A percentile compares a stretch with the other conserved stretches of the same genome.
These are phyloP conservation scores for Kodamaea sp. DNA, from an alignment of 1,139 yeast genomes.

Conservation along the genomic window DNA sequence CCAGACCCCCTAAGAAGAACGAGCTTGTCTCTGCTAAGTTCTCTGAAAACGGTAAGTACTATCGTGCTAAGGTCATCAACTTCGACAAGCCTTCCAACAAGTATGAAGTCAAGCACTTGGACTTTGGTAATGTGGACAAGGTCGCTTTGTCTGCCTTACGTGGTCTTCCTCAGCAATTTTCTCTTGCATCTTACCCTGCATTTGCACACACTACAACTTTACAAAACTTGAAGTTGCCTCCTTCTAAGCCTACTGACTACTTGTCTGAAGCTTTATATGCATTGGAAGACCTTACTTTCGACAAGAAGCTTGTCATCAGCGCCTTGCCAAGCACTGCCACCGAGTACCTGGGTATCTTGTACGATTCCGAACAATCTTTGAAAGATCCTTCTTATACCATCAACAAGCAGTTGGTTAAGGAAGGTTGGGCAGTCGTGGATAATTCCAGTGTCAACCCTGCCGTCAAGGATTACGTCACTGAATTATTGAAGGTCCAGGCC, in stretches of 20 bases:
- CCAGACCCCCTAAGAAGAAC: constrained; percentile 52
- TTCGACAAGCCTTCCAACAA: constrained; percentile 49
- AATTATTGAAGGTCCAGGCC: constrained; percentile 43
- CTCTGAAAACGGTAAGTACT: constrained; percentile 55
- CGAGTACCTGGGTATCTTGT: constrained; percentile 55
- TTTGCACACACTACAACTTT: constrained; percentile 62
- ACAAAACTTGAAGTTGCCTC: constrained; percentile 62
- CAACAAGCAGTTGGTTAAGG: constrained; percentile 60
- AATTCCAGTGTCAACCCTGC: constrained; percentile 33
- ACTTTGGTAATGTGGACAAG: constrained; percentile 61
- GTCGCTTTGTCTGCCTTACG: constrained; percentile 51
- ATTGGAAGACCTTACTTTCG: constrained; percentile 56
- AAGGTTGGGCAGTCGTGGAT: constrained; percentile 68
- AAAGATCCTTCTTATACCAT: constrained; percentile 61
- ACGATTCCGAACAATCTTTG: constrained; percentile 60
- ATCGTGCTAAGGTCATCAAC: constrained; percentile 58
- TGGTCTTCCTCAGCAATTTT: constrained; percentile 56
- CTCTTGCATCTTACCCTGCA: constrained; percentile 42
- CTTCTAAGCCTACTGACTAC: constrained; percentile 58
- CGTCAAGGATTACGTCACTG: constrained; percentile 38
- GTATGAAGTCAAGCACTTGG: constrained; percentile 61
- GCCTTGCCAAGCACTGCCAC: constrained; percentile 46
- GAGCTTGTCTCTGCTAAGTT: constrained; percentile 63
- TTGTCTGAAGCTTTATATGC: constrained; percentile 58
- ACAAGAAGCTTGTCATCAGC: constrained; percentile 60